Evolutionary conservation across 768 basidiomycete genomes (phyloP), one percentile per base, ranked within the genome.

Genomic region (Pleurotus citrinopileatus): DNA sequence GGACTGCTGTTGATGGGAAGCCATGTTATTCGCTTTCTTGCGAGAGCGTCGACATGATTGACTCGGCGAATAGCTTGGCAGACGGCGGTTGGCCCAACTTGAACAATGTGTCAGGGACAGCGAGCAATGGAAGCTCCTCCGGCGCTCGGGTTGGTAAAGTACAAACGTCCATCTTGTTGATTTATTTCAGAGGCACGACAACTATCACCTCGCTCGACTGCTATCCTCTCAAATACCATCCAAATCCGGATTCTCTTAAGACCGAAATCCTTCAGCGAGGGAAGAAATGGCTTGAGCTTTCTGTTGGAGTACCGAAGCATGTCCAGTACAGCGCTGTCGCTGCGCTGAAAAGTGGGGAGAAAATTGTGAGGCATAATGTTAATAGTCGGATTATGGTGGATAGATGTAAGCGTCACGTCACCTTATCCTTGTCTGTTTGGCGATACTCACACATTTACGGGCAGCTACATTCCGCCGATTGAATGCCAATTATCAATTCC

Each of bases 341-440:
- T 12, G 76, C 73, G 9, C 52, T 74, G 17, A 74, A 73, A 44
- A 36, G 42, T 8, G 63, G 61, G 2, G 67, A 66, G 54, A 73
- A 67, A 52, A 52, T 73, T n/a, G 44, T 76, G 50, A 80, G 77
- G 57, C 80, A 81, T 53, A 81, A 77, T 53, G 82, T 84, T 36
- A 75, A 71, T 37, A 75, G 82, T 38, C 71, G 84, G 15, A 76
- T 85, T 52, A 84, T 86, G 81, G 68, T 86, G 38, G 84, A 86
- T 60, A 66, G 81, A 62, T 72, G 78, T 80, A 58, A 22, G 65
- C 63, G 19, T 43, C 8, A 43, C 7, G 7, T 10, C 15, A 5
- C 38, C n/a, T 46, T 15, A 4, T 15, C 32, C 10, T 53, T n/a
- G 4, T 53, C 38, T 27, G 52, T 43, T 10, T 27, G 2, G 42